Evolutionary conservation across 129 eudicot species (phyloP).

Genomic region (Lonicera japonica): DNA sequence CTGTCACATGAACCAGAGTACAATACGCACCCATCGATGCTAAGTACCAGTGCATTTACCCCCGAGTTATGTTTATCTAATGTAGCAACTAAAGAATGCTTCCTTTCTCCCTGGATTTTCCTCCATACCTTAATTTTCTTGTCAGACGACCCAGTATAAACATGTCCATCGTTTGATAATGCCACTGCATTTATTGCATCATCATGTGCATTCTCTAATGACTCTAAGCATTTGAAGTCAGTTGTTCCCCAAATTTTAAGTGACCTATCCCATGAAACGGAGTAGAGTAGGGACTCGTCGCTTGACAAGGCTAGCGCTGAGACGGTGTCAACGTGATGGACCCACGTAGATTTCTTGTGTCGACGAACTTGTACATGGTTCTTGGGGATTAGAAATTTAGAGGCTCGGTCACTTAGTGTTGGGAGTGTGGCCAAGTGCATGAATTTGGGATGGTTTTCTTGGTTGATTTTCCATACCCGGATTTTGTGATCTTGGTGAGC

Average conservation of each 20-base stretch:
- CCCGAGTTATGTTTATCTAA: constrained; percentile 52
- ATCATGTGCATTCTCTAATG: constrained; percentile 54
- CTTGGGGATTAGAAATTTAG: constrained; percentile 34
- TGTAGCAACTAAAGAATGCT: constrained; percentile 35
- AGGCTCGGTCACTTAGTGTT: constrained; percentile 47
- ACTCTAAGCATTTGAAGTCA: constrained; percentile 63
- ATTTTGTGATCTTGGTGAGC: constrained; percentile 69
- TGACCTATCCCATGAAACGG: constrained; percentile 67
- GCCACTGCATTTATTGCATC: constrained; percentile 63
- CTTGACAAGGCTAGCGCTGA: constrained; percentile 49
- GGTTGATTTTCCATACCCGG: constrained; percentile 47
- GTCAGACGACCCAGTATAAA: constrained; percentile 61
- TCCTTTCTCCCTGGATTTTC: constrained; percentile 27
- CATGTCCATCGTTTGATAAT: constrained; percentile 41
- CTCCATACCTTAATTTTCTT: constrained; percentile 48
- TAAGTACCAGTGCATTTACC: constrained; percentile 51
- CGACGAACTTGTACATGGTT: constrained; percentile 47
- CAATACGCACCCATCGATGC: constrained; percentile 35
- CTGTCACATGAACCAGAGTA: constrained; percentile 61
- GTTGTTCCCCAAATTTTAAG: constrained; percentile 55
- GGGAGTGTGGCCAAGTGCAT: constrained; percentile 58
- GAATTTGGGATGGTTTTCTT: constrained; percentile 27
- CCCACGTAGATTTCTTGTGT: constrained; percentile 64
- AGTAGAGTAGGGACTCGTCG: constrained; percentile 48
- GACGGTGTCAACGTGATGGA: constrained; percentile 55